Conservation (phyloP, 768 basidiomycete genomes). For the Leccinum incarnatum region DNA sequence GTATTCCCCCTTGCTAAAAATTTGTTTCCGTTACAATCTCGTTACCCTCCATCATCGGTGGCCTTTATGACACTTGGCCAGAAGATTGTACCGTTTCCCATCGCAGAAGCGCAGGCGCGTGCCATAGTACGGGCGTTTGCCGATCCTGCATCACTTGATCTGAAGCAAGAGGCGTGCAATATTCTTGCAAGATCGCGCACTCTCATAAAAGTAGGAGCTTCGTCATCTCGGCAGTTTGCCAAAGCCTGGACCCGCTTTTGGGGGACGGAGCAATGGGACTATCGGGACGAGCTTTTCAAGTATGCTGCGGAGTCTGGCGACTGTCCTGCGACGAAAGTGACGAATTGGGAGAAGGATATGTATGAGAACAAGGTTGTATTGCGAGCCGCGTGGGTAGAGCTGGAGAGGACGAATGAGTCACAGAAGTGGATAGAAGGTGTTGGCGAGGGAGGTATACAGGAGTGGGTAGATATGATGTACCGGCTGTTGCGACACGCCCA, state of each 20-base stretch:
- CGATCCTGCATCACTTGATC: constrained; percentile 49
- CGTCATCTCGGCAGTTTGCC: constrained; percentile 41
- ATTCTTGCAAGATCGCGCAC: constrained; percentile 48
- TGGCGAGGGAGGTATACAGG: constrained; percentile 51
- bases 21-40: constrained; percentile 57
- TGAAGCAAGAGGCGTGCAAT: constrained; percentile 44
- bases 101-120: constrained; percentile 75
- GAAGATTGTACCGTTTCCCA: constrained; percentile 67
- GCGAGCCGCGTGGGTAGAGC: constrained; percentile 53
- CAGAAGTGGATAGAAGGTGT: constrained; percentile 62
- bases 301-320: constrained; percentile 40
- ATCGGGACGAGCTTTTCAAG: constrained; percentile 56
- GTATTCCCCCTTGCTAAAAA: constrained; percentile 72
- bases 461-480: constrained; percentile 58
- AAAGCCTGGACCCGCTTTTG: constrained; percentile 56
- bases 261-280: constrained; percentile 58
- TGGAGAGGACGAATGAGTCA: constrained; percentile 57
- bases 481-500: constrained; percentile 27
- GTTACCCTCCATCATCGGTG: constrained; percentile 47
- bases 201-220: constrained; percentile 34
- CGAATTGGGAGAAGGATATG: constrained; percentile 57
- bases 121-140: constrained; percentile 57
- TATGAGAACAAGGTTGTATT: constrained; percentile 48
- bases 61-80: constrained; percentile 65
- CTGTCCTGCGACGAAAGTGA: constrained; percentile 36